Conservation (phyloP, 768 basidiomycete species). For the Macrolepiota fuliginosa region DNA sequence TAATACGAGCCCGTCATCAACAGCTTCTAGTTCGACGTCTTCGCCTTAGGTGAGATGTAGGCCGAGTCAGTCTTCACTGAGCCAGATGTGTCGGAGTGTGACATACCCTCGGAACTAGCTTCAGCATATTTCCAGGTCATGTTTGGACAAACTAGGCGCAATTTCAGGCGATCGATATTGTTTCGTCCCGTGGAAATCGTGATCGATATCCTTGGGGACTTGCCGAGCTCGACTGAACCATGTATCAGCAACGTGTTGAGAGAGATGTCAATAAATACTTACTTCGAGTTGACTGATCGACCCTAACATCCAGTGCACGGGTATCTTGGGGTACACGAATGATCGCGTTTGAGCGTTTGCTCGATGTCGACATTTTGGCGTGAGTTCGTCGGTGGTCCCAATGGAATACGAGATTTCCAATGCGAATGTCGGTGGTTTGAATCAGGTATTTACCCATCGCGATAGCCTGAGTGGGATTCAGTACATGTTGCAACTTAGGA, state of each 20-base stretch:
- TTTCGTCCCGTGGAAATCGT: slow-evolving; percentile 71
- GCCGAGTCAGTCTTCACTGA: not conserved
- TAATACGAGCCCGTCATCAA: slow-evolving; percentile 45
- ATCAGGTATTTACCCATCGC: slow-evolving; percentile 66
- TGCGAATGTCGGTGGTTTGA: slow-evolving; percentile 64
- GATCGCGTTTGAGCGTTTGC: slow-evolving; percentile 28
- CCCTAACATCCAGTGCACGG: slow-evolving; percentile 58
- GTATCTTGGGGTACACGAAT: slow-evolving; percentile 65
- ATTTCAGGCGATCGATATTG: slow-evolving; percentile 45
- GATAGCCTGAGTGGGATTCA: slow-evolving; percentile 49
- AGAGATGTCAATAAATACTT: not conserved
- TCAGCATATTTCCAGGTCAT: slow-evolving; percentile 49
- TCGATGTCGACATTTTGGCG: slow-evolving; percentile 25
- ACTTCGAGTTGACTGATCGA: slow-evolving; percentile 51
- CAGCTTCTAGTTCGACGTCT: slow-evolving; percentile 29
- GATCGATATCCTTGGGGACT: slow-evolving; percentile 50
- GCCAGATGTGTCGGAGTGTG: not conserved
- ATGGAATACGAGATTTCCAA: slow-evolving; percentile 65
- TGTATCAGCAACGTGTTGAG: not conserved
- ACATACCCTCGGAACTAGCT: slow-evolving; percentile 34
- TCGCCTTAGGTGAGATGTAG: slow-evolving; percentile 9
- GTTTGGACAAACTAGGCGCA: slow-evolving; percentile 55
- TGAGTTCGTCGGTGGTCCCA: slow-evolving; percentile 50
- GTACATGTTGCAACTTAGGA: not conserved
- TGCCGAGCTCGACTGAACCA: slow-evolving; percentile 62